These are phyloP conservation scores for Tulasnella sp. DNA, from an alignment of 768 basidiomycete genomes.

Conservation along the genomic window DNA sequence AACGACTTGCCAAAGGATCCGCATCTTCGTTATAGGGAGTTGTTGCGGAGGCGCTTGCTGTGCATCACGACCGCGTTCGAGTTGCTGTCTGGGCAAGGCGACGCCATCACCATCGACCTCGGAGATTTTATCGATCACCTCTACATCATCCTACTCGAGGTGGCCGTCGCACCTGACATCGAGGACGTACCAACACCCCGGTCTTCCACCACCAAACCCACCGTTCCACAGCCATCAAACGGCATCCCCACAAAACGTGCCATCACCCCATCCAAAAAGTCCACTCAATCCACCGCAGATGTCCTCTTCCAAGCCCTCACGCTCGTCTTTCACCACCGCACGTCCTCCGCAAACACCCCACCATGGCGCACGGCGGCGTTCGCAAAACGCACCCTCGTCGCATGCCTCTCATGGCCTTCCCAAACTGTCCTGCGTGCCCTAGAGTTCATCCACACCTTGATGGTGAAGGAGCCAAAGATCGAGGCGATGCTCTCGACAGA, in stretches of 20 bases:
- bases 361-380: constrained; percentile 81
- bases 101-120: constrained; percentile 95
- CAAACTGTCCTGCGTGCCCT: constrained; percentile 51
- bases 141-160: constrained; percentile 68
- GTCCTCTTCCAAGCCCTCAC: constrained; percentile 80
- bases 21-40: constrained; percentile 14
- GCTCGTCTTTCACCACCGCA: constrained; percentile 68
- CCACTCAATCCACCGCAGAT: constrained; percentile 24
- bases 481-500: constrained; percentile 79
- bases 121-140: constrained; percentile 76
- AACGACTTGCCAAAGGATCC: constrained; percentile 17
- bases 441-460: constrained; percentile 57
- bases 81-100: constrained; percentile 92
- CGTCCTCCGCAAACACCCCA: constrained; percentile 41
- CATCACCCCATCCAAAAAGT: constrained; percentile 17
- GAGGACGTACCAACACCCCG: constrained; percentile 38
- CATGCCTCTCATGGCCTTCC: constrained; percentile 73
- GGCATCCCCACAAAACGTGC: constrained; percentile 6
- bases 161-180: constrained; percentile 54
- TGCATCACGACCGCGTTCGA: constrained; percentile 98
- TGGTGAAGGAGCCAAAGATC: constrained; percentile 68
- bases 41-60: constrained; percentile 51
- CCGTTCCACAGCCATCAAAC: constrained; percentile 13
- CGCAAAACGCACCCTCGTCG: constrained; percentile 78
- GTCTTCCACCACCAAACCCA: constrained; percentile 14